Evolutionary conservation across 768 basidiomycete species (phyloP).

Genomic region (Sporobolomyces phaffii): DNA sequence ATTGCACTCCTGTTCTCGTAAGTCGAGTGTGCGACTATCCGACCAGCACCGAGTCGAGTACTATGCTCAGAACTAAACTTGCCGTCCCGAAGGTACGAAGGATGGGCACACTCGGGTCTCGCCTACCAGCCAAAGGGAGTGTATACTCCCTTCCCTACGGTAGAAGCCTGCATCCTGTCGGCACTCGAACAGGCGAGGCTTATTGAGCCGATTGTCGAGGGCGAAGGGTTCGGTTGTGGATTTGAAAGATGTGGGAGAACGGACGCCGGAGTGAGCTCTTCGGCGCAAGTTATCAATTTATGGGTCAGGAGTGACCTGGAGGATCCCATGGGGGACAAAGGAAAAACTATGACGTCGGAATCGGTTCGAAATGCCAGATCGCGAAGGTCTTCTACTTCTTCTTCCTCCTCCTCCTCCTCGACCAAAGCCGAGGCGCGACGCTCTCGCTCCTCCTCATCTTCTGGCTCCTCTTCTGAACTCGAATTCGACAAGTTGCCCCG

Average conservation of each 20-base stretch:
- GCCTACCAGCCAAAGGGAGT: slow-evolving; percentile 58
- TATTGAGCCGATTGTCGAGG: slow-evolving; percentile 58
- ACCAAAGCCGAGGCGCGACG: too few species aligned
- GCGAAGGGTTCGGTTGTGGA: slow-evolving; percentile 63
- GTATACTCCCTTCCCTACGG: slow-evolving; percentile 67
- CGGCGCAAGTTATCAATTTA: slow-evolving; percentile 85
- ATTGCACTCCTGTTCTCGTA: slow-evolving; percentile 78
- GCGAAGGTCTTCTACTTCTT: neutral
- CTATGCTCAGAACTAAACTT: neutral
- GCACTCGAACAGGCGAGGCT: slow-evolving; percentile 71
- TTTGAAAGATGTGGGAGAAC: slow-evolving; percentile 91
- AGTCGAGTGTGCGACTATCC: neutral
- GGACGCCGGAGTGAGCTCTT: slow-evolving; percentile 88
- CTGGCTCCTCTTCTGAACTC: neutral
- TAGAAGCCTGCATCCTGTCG: slow-evolving; percentile 76
- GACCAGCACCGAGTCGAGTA: neutral
- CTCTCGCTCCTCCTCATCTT: neutral
- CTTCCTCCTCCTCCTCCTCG: neutral
- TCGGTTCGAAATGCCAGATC: neutral
- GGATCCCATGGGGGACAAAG: slow-evolving; percentile 39
- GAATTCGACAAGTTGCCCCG: neutral
- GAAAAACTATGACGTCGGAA: slow-evolving; percentile 31
- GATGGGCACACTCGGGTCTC: slow-evolving; percentile 85
- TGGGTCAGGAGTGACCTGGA: slow-evolving; percentile 72
- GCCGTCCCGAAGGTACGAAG: slow-evolving; percentile 58